Conservation (phyloP, 768 basidiomycete species). For the Phylloporus sp. region DNA sequence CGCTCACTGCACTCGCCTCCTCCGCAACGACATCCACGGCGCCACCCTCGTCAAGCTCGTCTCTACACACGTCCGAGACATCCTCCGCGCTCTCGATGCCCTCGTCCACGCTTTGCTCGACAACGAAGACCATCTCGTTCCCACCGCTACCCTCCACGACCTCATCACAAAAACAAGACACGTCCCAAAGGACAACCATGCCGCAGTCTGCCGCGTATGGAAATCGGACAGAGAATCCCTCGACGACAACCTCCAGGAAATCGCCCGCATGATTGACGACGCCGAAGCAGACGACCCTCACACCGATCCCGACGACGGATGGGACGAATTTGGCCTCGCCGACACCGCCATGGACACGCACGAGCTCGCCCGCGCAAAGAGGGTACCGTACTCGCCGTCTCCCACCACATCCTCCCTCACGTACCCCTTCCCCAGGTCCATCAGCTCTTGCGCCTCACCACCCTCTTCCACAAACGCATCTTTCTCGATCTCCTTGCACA, state of each 20-base stretch:
- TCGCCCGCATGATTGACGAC: conserved; percentile 48
- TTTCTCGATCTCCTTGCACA: conserved; percentile 44
- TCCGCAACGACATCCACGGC: conserved; percentile 41
- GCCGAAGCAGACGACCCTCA: conserved; percentile 26
- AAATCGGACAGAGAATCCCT: conserved; percentile 49
- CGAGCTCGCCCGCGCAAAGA: conserved; percentile 56
- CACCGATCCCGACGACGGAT: conserved; percentile 43
- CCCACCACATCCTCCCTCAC: not conserved
- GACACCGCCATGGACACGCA: conserved; percentile 39
- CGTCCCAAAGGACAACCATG: conserved; percentile 51
- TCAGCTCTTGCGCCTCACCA: conserved; percentile 52
- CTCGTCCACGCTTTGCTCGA: conserved; percentile 43
- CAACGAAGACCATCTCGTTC: conserved; percentile 49
- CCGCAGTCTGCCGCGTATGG: conserved; percentile 54
- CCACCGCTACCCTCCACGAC: conserved; percentile 57
- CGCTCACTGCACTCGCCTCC: conserved; percentile 45
- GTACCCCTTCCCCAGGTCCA: conserved; percentile 41
- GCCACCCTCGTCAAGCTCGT: conserved; percentile 43
- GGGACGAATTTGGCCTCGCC: conserved; percentile 55
- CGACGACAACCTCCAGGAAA: conserved; percentile 56
- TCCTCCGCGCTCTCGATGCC: conserved; percentile 41
- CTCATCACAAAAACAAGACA: conserved; percentile 48
- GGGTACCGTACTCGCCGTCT: conserved; percentile 37
- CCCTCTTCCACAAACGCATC: conserved; percentile 59
- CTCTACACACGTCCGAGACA: conserved; percentile 33